Evolutionary conservation across 192 early-diverging fungal species (phyloP), one percentile per base, ranked within the genome.

Genomic region (Backusella parvicylindrica): DNA sequence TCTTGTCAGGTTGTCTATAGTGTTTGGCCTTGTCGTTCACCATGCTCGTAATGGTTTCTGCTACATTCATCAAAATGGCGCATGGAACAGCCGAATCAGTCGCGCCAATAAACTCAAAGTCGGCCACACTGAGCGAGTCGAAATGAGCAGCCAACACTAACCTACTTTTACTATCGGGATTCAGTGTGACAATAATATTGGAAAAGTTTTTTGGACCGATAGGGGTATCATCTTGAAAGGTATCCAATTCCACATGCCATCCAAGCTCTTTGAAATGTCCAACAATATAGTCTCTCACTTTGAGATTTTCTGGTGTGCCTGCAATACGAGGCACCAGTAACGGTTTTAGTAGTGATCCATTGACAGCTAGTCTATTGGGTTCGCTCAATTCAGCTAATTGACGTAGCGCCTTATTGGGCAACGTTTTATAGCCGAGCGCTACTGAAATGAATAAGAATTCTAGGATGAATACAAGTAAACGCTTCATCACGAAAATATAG

Each of bases 91-190:
- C 94, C 2, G 95, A 95, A 78, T 99, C 97, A 0, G 92, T 97
- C 0, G 96, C 96, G 30, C 94, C 96, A 49, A 97, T 79, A 81
- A 97, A 98, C 11, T 86, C 88, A 37, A 79, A 72, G 16, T 85
- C 81, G 7, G 77, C 47, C 72, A 93, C 88, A 65, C 92, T 91
- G 74, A 97, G 97, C 56, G 94, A 95, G 81, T 99, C 97, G 75
- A 90, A 99, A 80, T 99, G 97, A 2, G 96, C 97, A 0, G 95
- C 93, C 60, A 99, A 82, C 28, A 97, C 92, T 12, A 99, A 84
- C 8, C 93, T 85, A 73, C 83, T 86, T 41, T 80, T 75, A 1
- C 93, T 92, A 13, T 86, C 71, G 6, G 91, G 91, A 80, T 97
- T 89, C 73, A 95, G 92, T 30, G 97, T 99, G 35, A 91, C 93